These are phyloP conservation scores for Pythium chondricola DNA, from an alignment of 352 stramenopile genomes.

Conservation along the genomic window DNA sequence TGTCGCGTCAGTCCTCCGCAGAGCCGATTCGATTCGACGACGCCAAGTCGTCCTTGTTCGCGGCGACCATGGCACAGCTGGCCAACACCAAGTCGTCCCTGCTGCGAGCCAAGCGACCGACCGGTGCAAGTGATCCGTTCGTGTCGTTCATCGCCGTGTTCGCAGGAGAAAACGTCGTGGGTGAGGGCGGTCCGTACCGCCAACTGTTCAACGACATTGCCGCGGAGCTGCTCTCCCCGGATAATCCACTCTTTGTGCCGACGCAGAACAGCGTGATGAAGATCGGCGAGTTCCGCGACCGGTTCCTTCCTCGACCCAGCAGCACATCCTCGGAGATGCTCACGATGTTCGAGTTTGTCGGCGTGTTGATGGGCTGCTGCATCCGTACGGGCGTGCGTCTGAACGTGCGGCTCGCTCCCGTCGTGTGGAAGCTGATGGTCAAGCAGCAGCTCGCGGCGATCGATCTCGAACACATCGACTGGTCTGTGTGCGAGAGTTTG, in stretches of 20 bases:
- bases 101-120: slow-evolving; percentile 64
- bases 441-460: slow-evolving; percentile 54
- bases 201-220: slow-evolving; percentile 79
- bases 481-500: slow-evolving; percentile 27
- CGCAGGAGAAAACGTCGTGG: slow-evolving; percentile 70
- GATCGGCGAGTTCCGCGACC: slow-evolving; percentile 63
- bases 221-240: slow-evolving; percentile 44
- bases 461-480: slow-evolving; percentile 60
- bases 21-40: slow-evolving; percentile 28
- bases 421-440: slow-evolving; percentile 79
- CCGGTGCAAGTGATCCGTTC: slow-evolving; percentile 71
- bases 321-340: slow-evolving; percentile 48
- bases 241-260: slow-evolving; percentile 55
- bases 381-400: slow-evolving; percentile 69
- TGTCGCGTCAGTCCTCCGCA: slow-evolving; percentile 17
- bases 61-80: slow-evolving; percentile 51
- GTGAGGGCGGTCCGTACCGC: slow-evolving; percentile 69
- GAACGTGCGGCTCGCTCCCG: slow-evolving; percentile 60
- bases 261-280: slow-evolving; percentile 71
- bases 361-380: slow-evolving; percentile 71
- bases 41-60: slow-evolving; percentile 63
- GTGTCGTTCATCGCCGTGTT: slow-evolving; percentile 80
- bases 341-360: slow-evolving; percentile 74
- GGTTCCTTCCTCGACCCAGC: slow-evolving; percentile 53
- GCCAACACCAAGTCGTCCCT: slow-evolving; percentile 33